A percentile compares a stretch with the other conserved stretches of the same genome.
Evolutionary conservation across 2,329 filamentous ascomycete genomes (phyloP).

Genomic region (Hypoxylon sp.): DNA sequence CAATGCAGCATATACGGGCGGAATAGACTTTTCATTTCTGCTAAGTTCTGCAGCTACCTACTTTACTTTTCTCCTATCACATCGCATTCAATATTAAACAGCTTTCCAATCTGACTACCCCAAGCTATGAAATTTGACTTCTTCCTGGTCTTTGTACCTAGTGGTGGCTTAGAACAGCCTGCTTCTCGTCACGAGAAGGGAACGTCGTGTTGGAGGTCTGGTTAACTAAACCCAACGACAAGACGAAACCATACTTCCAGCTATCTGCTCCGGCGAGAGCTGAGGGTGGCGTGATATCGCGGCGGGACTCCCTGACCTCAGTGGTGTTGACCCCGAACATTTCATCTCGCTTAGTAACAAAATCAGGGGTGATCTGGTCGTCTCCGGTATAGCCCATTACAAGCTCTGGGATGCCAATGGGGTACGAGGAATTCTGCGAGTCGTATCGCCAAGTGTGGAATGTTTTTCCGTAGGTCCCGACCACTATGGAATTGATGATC

Average conservation of each 20-base stretch:
- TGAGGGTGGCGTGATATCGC: conserved; percentile 37
- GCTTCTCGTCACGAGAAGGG: conserved; percentile 15
- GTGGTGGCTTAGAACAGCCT: conserved; percentile 15
- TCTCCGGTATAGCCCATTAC: conserved; percentile 73
- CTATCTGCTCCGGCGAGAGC: conserved; percentile 41
- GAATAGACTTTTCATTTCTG: conserved; percentile 5
- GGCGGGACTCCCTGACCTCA: conserved; percentile 41
- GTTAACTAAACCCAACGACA: conserved; percentile 35
- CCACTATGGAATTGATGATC: conserved; percentile 28
- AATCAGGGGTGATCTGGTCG: conserved; percentile 60
- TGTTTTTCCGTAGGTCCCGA: conserved; percentile 49
- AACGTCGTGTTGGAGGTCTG: conserved; percentile 33
- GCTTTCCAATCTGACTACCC: background rate
- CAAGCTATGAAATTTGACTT: background rate
- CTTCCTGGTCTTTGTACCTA: background rate
- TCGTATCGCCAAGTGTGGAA: conserved; percentile 50
- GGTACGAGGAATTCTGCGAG: conserved; percentile 57
- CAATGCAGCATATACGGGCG: background rate
- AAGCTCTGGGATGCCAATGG: conserved; percentile 72
- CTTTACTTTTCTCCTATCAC: background rate
- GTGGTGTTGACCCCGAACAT: conserved; percentile 48
- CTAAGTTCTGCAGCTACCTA: conserved; percentile 11
- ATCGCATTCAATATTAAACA: background rate
- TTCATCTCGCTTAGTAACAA: conserved; percentile 42
- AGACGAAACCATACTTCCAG: conserved; percentile 39